A percentile compares a stretch with the other conserved stretches of the same genome.
Evolutionary conservation across 805 yeast species (phyloP).

Genomic region (Jamesozyma rosinii): DNA sequence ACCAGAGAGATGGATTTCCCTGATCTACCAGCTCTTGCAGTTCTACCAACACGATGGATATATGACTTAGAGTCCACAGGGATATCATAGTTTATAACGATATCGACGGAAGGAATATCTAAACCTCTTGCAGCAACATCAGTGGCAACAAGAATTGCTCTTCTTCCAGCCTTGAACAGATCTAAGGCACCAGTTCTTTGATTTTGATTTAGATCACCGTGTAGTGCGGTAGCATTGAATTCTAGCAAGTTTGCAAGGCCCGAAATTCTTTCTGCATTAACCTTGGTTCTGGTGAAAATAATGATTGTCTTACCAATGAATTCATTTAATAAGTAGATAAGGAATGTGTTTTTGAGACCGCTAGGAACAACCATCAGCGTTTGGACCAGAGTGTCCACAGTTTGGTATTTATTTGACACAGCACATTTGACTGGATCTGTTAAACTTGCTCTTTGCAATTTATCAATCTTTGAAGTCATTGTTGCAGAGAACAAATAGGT

Average conservation of each 20-base stretch:
- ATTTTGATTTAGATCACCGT: conserved; percentile 82
- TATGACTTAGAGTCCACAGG: conserved; percentile 81
- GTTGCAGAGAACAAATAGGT: conserved; percentile 93
- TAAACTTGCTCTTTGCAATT: conserved; percentile 86
- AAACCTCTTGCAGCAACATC: conserved; percentile 87
- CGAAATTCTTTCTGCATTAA: conserved; percentile 87
- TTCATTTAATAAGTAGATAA: conserved; percentile 77
- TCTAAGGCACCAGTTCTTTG: conserved; percentile 77
- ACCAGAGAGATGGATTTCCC: conserved; percentile 82
- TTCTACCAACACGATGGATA: conserved; percentile 86
- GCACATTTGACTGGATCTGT: conserved; percentile 84
- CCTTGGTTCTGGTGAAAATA: conserved; percentile 88
- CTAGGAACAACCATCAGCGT: conserved; percentile 84
- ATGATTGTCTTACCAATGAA: conserved; percentile 76
- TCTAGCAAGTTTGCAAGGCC: conserved; percentile 71
- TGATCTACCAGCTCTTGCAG: conserved; percentile 88
- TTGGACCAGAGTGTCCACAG: conserved; percentile 90
- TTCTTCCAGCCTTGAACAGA: conserved; percentile 64
- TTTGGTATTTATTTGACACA: conserved; percentile 78
- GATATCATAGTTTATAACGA: conserved; percentile 69
- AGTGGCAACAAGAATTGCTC: conserved; percentile 66
- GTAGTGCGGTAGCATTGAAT: conserved; percentile 84
- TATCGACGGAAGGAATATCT: conserved; percentile 73
- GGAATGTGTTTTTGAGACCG: conserved; percentile 81
- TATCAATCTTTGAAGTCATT: conserved; percentile 90